phyloP scores from a whole-genome alignment of 306 rosid species.

The Inga laurina region DNA sequence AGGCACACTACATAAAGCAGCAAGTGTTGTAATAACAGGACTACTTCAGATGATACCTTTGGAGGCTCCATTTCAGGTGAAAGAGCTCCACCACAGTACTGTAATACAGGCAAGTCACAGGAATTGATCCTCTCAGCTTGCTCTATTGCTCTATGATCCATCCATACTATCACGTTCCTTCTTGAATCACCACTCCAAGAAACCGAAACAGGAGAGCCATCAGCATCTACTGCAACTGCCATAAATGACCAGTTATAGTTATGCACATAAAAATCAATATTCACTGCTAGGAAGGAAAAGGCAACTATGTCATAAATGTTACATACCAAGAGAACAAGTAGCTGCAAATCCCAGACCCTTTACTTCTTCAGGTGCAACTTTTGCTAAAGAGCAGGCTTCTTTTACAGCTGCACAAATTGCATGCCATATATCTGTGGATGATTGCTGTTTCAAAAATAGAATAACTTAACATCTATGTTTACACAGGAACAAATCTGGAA shows the following conservation, averaged over 20 bases:
- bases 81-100: slow-evolving; percentile 93
- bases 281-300: neutral
- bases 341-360: slow-evolving; percentile 90
- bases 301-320: slow-evolving; percentile 16
- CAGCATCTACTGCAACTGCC: slow-evolving; percentile 91
- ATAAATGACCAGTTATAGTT: slow-evolving; percentile 28
- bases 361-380: slow-evolving; percentile 69
- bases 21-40: slow-evolving; percentile 5
- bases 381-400: slow-evolving; percentile 72
- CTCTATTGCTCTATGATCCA: slow-evolving; percentile 96
- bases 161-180: slow-evolving; percentile 95
- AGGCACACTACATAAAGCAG: neutral
- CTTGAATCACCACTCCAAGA: slow-evolving; percentile 94
- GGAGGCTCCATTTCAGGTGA: slow-evolving; percentile 99
- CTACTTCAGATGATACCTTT: slow-evolving; percentile 56
- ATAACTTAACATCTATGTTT: slow-evolving; percentile 4
- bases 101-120: slow-evolving; percentile 72
- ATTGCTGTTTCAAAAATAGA: slow-evolving; percentile 73
- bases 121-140: slow-evolving; percentile 93
- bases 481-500: slow-evolving; percentile 20
- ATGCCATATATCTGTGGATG: slow-evolving; percentile 98
- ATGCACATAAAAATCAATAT: slow-evolving; percentile 8
- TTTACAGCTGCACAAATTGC: slow-evolving; percentile 91
- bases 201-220: slow-evolving; percentile 88
- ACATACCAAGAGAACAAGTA: slow-evolving; percentile 93